Evolutionary conservation across 2,329 filamentous ascomycete species (phyloP).

Genomic region (Metarhizium robertsii): DNA sequence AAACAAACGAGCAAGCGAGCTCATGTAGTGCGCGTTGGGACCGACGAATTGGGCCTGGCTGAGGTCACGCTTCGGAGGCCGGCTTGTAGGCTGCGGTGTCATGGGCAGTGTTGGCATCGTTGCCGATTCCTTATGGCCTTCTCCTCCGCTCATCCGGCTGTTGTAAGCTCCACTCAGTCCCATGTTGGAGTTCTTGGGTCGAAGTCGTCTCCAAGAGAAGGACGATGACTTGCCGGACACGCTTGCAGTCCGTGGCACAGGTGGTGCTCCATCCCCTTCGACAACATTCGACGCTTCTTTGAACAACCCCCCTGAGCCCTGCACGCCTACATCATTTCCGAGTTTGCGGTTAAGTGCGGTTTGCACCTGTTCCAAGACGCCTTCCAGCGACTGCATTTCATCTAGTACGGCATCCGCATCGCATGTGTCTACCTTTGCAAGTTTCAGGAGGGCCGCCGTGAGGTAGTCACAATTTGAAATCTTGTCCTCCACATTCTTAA

Average conservation of each 20-base stretch:
- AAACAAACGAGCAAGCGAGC: slow-evolving; percentile 78
- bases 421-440: slow-evolving; percentile 74
- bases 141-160: slow-evolving; percentile 14
- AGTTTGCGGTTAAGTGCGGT: slow-evolving; percentile 68
- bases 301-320: slow-evolving; percentile 64
- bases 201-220: slow-evolving; percentile 81
- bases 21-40: slow-evolving; percentile 86
- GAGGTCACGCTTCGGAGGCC: slow-evolving; percentile 64
- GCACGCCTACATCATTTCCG: slow-evolving; percentile 84
- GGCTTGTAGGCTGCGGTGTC: slow-evolving; percentile 55
- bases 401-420: slow-evolving; percentile 89
- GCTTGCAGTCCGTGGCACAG: slow-evolving; percentile 46
- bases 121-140: slow-evolving; percentile 27
- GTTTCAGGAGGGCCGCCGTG: slow-evolving; percentile 77
- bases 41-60: slow-evolving; percentile 63
- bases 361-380: slow-evolving; percentile 79
- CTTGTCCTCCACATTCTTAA: slow-evolving; percentile 89
- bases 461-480: slow-evolving; percentile 83
- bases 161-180: slow-evolving; percentile 43
- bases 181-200: slow-evolving; percentile 77
- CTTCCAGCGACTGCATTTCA: slow-evolving; percentile 86
- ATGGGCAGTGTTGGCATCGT: slow-evolving; percentile 68
- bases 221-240: slow-evolving; percentile 58
- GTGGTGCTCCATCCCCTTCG: slow-evolving; percentile 33
- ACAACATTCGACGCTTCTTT: slow-evolving; percentile 50